phyloP scores from a whole-genome alignment of 352 stramenopile species.

The Phytopythium boreale region DNA sequence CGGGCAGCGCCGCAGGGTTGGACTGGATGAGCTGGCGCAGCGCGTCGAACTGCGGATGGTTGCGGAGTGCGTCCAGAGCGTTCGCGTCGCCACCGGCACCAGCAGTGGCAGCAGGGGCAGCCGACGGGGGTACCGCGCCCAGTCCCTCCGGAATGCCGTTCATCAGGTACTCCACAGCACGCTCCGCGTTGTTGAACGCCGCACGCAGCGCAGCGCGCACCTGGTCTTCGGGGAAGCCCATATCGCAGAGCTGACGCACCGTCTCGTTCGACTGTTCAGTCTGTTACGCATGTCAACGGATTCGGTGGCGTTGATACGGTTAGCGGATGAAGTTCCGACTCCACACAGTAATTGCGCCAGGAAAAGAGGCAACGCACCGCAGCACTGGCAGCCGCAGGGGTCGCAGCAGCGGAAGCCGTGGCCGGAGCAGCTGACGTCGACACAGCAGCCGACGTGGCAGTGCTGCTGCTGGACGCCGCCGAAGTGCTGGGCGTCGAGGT shows the following conservation, averaged over 20 bases:
- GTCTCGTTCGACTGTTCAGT: constrained; percentile 48
- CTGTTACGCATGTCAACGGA: constrained; percentile 9
- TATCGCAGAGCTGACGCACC: constrained; percentile 78
- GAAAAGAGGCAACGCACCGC: constrained; percentile 1
- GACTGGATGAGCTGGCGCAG: constrained; percentile 81
- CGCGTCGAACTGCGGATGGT: constrained; percentile 83
- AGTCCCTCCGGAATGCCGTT: constrained; percentile 75
- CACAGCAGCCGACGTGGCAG: constrained; percentile 49
- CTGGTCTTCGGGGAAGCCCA: constrained; percentile 88
- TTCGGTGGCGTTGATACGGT: not conserved
- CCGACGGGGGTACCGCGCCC: constrained; percentile 21
- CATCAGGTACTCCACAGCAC: constrained; percentile 88
- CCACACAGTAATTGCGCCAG: not conserved
- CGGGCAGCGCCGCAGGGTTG: constrained; percentile 75
- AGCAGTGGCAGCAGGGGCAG: constrained; percentile 15
- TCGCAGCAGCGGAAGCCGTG: constrained; percentile 21
- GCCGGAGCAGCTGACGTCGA: constrained; percentile 58
- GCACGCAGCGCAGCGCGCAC: constrained; percentile 69
- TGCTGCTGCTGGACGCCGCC: constrained; percentile 63
- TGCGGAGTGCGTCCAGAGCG: constrained; percentile 74
- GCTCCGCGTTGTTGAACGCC: constrained; percentile 86
- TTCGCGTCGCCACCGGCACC: constrained; percentile 22
- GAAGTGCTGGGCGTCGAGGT: constrained; percentile 56
- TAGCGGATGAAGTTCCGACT: not conserved
- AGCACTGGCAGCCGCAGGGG: constrained; percentile 12